phyloP scores from a whole-genome alignment of 352 stramenopile species.

The Globisporangium echinulatum region DNA sequence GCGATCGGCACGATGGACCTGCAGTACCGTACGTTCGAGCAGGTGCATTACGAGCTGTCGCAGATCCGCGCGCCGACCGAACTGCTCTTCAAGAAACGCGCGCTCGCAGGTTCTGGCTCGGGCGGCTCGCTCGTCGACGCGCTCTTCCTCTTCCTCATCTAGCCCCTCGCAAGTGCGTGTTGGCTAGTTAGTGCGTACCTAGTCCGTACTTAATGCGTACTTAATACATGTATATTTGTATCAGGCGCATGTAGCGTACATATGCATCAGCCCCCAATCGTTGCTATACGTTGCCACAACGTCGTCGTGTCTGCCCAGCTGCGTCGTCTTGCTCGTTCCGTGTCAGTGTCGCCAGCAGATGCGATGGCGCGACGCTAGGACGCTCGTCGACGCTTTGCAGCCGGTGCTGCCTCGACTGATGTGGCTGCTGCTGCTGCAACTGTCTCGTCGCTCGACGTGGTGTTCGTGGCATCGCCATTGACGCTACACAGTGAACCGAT shows the following conservation, averaged over 20 bases:
- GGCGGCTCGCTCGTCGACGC: conserved; percentile 45
- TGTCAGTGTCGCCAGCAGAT: too few relatives aligned
- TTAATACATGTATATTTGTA: too few relatives aligned
- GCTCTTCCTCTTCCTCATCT: conserved; percentile 57
- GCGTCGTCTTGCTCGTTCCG: too few relatives aligned
- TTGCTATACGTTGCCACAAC: too few relatives aligned
- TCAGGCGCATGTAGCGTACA: too few relatives aligned
- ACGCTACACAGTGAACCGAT: neutral
- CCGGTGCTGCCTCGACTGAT: neutral
- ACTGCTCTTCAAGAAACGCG: conserved; percentile 64
- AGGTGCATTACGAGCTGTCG: conserved; percentile 41
- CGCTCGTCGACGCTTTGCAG: neutral
- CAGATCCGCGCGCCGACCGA: conserved; percentile 36
- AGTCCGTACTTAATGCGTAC: too few relatives aligned
- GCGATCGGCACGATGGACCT: conserved; percentile 59
- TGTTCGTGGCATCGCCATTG: neutral
- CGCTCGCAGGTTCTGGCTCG: conserved; percentile 18
- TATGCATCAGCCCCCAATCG: too few relatives aligned
- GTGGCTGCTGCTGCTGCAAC: too few relatives aligned
- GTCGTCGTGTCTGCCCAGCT: too few relatives aligned
- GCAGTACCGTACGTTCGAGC: conserved; percentile 53
- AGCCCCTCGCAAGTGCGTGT: neutral
- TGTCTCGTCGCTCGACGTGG: too few relatives aligned
- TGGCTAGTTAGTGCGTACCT: too few relatives aligned
- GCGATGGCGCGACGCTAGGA: neutral